phyloP scores from a whole-genome alignment of 805 yeast genomes.

The Cyberlindnera samutprakarnensis region DNA sequence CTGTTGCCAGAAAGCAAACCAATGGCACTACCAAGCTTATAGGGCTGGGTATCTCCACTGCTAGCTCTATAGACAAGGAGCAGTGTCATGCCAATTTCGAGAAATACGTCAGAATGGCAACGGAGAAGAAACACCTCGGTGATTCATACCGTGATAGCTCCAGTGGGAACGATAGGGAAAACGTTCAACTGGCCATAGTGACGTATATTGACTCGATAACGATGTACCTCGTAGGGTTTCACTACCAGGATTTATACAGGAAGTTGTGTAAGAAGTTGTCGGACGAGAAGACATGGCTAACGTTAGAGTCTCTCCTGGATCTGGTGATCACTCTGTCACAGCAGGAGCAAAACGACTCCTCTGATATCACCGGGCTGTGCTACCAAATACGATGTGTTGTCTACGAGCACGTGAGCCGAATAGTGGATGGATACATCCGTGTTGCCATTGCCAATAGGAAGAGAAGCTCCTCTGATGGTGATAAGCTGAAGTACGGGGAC shows the following conservation, averaged over 20 bases:
- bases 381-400: constrained; percentile 12
- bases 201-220: constrained; percentile 15
- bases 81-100: constrained; percentile 1
- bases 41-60: background rate
- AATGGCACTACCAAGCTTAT: background rate
- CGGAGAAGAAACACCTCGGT: constrained; percentile 14
- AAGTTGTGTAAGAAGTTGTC: constrained; percentile 7
- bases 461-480: constrained; percentile 1
- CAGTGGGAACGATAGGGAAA: too few species aligned
- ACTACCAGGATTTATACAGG: constrained; percentile 16
- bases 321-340: constrained; percentile 4
- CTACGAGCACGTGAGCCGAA: constrained; percentile 11
- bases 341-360: background rate
- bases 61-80: background rate
- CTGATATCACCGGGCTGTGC: constrained; percentile 11
- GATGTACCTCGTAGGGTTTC: constrained; percentile 16
- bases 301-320: constrained; percentile 11
- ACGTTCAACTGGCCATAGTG: constrained; percentile 5
- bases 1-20: background rate
- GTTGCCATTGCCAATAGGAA: constrained; percentile 5
- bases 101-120: constrained; percentile 6
- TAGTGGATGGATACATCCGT: constrained; percentile 7
- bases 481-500: constrained; percentile 1
- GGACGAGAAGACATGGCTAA: constrained; percentile 13
- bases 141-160: constrained; percentile 7